These are phyloP conservation scores for Mycena kentingensis DNA, from an alignment of 768 basidiomycete genomes.

Conservation along the genomic window DNA sequence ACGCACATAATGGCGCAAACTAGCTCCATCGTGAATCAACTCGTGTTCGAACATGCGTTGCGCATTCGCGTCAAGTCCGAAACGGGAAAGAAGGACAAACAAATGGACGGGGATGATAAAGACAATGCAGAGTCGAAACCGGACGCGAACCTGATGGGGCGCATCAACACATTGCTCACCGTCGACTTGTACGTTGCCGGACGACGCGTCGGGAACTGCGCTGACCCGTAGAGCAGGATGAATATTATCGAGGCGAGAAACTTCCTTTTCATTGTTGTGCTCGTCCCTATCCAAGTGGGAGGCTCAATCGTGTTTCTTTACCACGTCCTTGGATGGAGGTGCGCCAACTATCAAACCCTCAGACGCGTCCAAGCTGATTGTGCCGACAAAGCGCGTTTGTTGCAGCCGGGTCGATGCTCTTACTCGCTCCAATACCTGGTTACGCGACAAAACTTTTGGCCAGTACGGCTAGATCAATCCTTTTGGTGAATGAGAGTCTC, in stretches of 20 bases:
- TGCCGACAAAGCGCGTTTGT: conserved; percentile 2
- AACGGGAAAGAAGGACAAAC: background rate
- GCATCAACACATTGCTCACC: conserved; percentile 46
- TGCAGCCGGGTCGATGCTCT: conserved; percentile 41
- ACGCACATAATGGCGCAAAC: conserved; percentile 39
- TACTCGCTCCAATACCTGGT: conserved; percentile 48
- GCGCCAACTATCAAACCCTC: background rate
- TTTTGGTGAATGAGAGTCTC: no score
- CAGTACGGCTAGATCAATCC: no score
- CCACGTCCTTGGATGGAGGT: conserved; percentile 34
- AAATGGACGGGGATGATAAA: background rate
- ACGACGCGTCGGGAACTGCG: background rate
- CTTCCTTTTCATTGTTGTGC: conserved; percentile 21
- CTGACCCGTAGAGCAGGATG: background rate
- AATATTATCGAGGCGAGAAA: conserved; percentile 33
- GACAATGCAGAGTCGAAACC: background rate
- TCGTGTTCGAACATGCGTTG: conserved; percentile 58
- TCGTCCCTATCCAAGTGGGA: conserved; percentile 24
- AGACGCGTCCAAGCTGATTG: background rate
- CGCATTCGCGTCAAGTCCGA: conserved; percentile 54
- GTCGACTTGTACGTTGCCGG: conserved; percentile 36
- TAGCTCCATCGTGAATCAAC: conserved; percentile 48
- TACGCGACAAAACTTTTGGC: conserved; percentile 33
- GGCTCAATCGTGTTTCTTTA: conserved; percentile 31
- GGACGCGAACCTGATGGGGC: conserved; percentile 36